Evolutionary conservation across 1,284 basidiomycete species (phyloP), one percentile per base, ranked within the genome.

Genomic region (Paramarasmius palmivorus): DNA sequence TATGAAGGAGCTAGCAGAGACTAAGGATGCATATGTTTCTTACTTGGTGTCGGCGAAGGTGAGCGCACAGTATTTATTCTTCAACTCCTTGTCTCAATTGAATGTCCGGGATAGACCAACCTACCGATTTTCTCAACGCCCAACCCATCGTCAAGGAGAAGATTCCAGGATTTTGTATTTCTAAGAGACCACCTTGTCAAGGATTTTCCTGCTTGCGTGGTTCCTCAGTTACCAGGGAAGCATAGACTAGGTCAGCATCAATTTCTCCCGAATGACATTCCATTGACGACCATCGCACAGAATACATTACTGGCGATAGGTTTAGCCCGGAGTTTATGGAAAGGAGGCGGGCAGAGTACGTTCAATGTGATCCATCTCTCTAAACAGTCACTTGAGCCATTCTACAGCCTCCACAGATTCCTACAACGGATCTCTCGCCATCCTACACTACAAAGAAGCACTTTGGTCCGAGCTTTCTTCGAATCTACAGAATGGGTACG

Each of bases 281-380:
- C 36, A 38, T 15, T n/a, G n/a, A n/a, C 35, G 44, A 52, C 45
- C 54, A 23, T 52, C 56, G 53, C 41, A 42, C 67, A 95, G 95
- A 97, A 70, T 99, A 99, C 68, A 83, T 99, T 56, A 98, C 95
- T 26, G 95, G 96, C 17, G 96, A 99, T 70, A 82, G 97, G 54
- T 99, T 99, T 73, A 94, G 93, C 61, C 84, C 89, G 4, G 97
- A 98, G 64, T 99, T 99, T 63, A 92, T 99, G 77, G 95, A 98
- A 68, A 83, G 90, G 52, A 81, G 96, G 60, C 82, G 93, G 59
- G 75, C 87, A 60, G 95, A 98, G 95, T 97, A 68, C 69, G 91
- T 69, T 15, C 23, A 38, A 34, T 39, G 29, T 29, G 15, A 25
- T 40, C 15, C 37, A 26, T 17, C 51, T 34, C 19, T 34, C 39